Base-by-base conservation (phyloP, 805 yeast genomes). In the Yamadazyma tumulicola region DNA sequence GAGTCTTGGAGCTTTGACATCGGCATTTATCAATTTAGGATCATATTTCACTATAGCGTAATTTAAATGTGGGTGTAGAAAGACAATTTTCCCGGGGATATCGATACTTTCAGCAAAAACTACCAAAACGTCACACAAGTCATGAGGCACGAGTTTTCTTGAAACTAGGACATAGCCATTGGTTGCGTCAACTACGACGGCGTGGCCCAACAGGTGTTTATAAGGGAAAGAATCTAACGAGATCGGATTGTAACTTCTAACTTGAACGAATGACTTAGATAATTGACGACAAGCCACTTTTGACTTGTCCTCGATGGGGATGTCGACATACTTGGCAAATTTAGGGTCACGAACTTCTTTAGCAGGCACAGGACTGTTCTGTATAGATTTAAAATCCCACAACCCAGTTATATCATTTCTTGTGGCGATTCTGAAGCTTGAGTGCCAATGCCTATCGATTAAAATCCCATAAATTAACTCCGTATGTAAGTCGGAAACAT, bases 371-470 rank as follows among this genome's bases (percentile, higher is more conserved):
- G 93, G 80, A 19, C 76, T 78, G 56, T 73, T 82, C 60, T 62
- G 82, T 47, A 75, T 39, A 18, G 64, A 59, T 6, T 57, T 61
- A 47, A 68, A 74, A 48, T 75, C 78, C 81, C 81, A 75, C 19
- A 75, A 50, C 0, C 81, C 81, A 8, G 78, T 67, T 5, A 39
- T 48, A 51, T 75, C 81, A 48, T 75, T 74, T 52, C 88, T 61
- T 1, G 66, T 64, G 2, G 93, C 93, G 31, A 81, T 47, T 46
- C 81, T 72, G 56, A 87, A 82, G 29, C 79, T 70, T 6, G 80
- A 71, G 37, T 74, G 68, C 96, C 96, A 88, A 59, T 86, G 95
- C 45, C 96, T 77, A 51, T 87, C 95, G 32, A 88, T 72, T 48
- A 74, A 77, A 8, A 84, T 69, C 2, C 82, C 74, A n/a, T 77